phyloP scores from a whole-genome alignment of 2,329 filamentous ascomycete genomes.

The Trichophyton mentagrophytes region DNA sequence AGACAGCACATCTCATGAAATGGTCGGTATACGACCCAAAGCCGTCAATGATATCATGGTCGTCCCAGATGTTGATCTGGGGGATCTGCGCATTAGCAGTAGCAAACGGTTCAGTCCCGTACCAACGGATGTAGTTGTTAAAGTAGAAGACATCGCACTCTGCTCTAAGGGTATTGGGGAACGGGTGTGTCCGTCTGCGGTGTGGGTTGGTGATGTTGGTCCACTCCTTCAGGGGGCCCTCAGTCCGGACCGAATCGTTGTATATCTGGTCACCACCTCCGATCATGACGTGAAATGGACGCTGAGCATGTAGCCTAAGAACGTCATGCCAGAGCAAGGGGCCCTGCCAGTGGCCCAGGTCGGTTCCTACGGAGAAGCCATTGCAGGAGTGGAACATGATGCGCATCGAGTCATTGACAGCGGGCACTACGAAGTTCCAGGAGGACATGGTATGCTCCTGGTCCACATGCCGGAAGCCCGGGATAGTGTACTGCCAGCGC shows the following conservation, averaged over 20 bases:
- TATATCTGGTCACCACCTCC: conserved; percentile 84
- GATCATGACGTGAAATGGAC: conserved; percentile 58
- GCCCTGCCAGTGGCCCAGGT: conserved; percentile 50
- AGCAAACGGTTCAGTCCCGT: conserved; percentile 53
- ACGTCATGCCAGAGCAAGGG: conserved; percentile 54
- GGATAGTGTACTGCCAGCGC: conserved; percentile 66
- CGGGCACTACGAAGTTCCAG: conserved; percentile 45
- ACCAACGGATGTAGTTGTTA: conserved; percentile 52
- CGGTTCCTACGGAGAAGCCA: conserved; percentile 54
- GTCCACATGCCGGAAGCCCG: conserved; percentile 49
- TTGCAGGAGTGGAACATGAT: conserved; percentile 60
- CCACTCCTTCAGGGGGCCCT: conserved; percentile 61
- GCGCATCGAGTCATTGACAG: conserved; percentile 51
- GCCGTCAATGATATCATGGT: conserved; percentile 54
- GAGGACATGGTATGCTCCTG: conserved; percentile 42
- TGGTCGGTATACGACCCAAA: conserved; percentile 55
- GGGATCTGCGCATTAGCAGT: conserved; percentile 49
- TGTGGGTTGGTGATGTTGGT: conserved; percentile 48
- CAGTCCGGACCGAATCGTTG: conserved; percentile 66
- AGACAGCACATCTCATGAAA: conserved; percentile 54
- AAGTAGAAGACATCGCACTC: conserved; percentile 52
- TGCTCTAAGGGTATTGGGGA: conserved; percentile 49
- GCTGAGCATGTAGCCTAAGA: conserved; percentile 45
- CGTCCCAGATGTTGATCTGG: conserved; percentile 54
- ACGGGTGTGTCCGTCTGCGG: conserved; percentile 49